Evolutionary conservation across 306 rosid species (phyloP), one percentile per base, ranked within the genome.

Genomic region (Gastrolobium villosum): DNA sequence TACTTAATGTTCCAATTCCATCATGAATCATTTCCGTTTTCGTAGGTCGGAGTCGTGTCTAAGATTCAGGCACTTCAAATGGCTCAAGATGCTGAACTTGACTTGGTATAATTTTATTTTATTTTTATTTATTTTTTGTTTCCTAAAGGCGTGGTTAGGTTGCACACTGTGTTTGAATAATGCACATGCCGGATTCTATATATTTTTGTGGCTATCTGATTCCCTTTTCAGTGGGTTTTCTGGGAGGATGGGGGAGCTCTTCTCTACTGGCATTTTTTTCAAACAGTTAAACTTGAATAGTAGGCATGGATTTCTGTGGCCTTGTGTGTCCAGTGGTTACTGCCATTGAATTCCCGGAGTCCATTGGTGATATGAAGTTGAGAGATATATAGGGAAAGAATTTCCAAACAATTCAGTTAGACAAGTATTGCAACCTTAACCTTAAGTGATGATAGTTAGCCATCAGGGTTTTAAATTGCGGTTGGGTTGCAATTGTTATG

Each of bases 31-130:
- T 54, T 79, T 66, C 5, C 62, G 2, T 55, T 30, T 55, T 55
- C 2, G 62, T 62, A 92, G 97, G 88, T 92, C 30, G 97, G 97
- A 57, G 79, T 92, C 5, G 88, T 92, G 76, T 60, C 92, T 15
- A 87, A 80, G 59, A 82, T 70, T 13, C 84, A 87, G 76, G 97
- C 97, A 65, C 9, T 89, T 77, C 86, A 81, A 75, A 82, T 89
- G 87, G 95, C 96, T 6, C 89, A 90, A 26, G 88, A 84, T 60
- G 92, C 90, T 41, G 91, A 81, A 60, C 91, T 92, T 66, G 93
- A 92, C 84, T 78, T 92, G 87, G 96, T 92, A 81, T 37, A 72
- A 37, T 5, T 7, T 34, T 20, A 20, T 20, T 20, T 20, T n/a
- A n/a, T n/a, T 0, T 20, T 20, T 20, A 20, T 20, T 20, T 20